Evolutionary conservation across 2,329 filamentous ascomycete species (phyloP), one percentile per base, ranked within the genome.

Genomic region (Xylariaceae sp.): DNA sequence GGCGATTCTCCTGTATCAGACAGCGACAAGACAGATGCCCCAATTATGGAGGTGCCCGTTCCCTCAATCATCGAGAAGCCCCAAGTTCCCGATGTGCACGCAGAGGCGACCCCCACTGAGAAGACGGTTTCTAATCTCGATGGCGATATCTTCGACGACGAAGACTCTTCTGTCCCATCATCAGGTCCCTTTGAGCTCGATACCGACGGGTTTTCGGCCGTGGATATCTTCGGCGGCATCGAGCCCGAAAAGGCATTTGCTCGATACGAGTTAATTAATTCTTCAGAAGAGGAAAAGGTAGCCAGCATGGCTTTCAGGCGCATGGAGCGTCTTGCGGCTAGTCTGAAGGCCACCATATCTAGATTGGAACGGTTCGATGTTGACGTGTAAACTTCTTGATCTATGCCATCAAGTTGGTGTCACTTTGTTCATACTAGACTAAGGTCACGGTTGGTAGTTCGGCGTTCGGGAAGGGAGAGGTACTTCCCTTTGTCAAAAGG

Each of bases 191-290:
- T 72, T 39, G 76, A 80, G 57, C 56, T 81, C 23, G 75, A 82
- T 54, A 74, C 76, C 16, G 79, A 79, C 11, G 71, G 67, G 31
- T 70, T 80, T 49, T 67, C 72, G 37, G 58, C 74, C 61, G 55
- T 75, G 58, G 71, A 78, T 62, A 73, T 82, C 61, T 81, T 84
- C 41, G 81, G 81, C 43, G 82, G 82, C 33, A 76, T 90, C 57
- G 77, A 82, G 58, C 71, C 82, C 1, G 87, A 89, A 65, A 93
- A 93, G 79, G 75, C 81, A 2, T 76, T 86, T 44, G 76, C 83
- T 12, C 80, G 83, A 45, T 85, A 84, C 66, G 84, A 89, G 63
- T 80, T 92, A n/a, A 76, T 90, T 26, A 82, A 89, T 53, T 78
- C 77, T 23, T 77, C 79, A 1, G 76, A 82, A 56, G 80, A 83